Evolutionary conservation across 306 rosid species (phyloP).

Genomic region (Prunus dulcis): DNA sequence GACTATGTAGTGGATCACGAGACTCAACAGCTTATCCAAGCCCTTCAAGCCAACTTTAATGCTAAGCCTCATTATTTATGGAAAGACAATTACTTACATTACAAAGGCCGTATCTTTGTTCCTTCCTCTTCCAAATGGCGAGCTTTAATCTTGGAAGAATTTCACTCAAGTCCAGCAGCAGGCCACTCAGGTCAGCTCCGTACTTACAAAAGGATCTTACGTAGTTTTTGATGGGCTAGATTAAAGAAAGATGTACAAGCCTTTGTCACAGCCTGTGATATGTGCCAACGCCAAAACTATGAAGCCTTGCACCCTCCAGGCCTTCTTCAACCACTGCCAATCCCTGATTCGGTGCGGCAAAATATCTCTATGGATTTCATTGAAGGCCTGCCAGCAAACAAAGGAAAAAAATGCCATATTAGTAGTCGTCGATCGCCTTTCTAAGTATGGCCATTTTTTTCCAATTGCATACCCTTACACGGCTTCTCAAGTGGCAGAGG

Average conservation of each 20-base stretch:
- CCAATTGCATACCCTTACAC: neutral
- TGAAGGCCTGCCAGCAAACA: neutral
- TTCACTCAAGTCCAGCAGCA: neutral
- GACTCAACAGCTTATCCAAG: neutral
- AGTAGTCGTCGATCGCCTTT: neutral
- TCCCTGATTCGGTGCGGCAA: neutral
- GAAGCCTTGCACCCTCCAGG: neutral
- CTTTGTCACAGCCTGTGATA: neutral
- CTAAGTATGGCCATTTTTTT: neutral
- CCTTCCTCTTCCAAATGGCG: neutral
- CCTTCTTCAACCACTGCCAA: neutral
- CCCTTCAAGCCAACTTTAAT: neutral
- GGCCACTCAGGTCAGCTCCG: neutral
- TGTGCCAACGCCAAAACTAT: neutral
- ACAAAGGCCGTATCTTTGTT: neutral
- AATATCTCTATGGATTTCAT: neutral
- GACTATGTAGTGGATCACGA: neutral
- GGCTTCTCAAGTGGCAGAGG: fast-evolving
- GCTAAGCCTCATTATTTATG: too few relatives aligned
- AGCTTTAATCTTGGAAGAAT: neutral
- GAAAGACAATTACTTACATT: neutral
- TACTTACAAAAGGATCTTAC: neutral
- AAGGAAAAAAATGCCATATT: neutral
- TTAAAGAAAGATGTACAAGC: neutral
- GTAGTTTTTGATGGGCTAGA: neutral